Base-by-base conservation (phyloP, 2,329 filamentous ascomycete genomes). In the Pleoardoris graminearum region DNA sequence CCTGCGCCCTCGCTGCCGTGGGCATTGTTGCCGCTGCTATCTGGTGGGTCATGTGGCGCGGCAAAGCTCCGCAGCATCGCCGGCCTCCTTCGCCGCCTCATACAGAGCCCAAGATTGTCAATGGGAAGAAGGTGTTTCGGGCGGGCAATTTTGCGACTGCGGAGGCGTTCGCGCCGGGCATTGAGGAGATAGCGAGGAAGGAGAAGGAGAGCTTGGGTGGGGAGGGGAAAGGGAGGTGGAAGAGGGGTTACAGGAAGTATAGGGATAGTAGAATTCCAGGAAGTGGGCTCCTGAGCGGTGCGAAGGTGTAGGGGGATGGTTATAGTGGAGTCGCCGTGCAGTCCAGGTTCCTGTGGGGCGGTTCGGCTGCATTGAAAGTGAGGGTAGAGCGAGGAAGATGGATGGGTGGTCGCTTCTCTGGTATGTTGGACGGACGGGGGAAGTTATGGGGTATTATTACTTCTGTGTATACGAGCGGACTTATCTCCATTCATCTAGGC, bases 191-290 rank as follows among this genome's bases (percentile, higher is more conserved):
- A 22, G 44, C 7, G 33, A 47, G 16, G 16, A 37, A 47, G 33
- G 33, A 37, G n/a, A 36, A 23, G 19, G 29, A 10, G 21, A 25
- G 6, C 7, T 14, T n/a, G 35, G 30, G 25, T 8, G 42, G 21
- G 12, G 14, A 7, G 17, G 19, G 21, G 16, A 32, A 21, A 10
- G 14, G 17, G 33, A 16, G 33, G 33, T 8, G 8, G 43, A 46
- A 35, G 30, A 29, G 21, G 2, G 44, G 32, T 16, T 47, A 37
- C 30, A 23, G 44, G 44, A 47, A 29, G 22, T 47, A 47, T 29
- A 47, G 44, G 16, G 33, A 47, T 25, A 47, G 44, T 38, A n/a
- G 22, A 22, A 14, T 7, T 4, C n/a, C 23, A n/a, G 32, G 32
- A 2, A 47, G 44, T 47, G 44, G 44, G 16, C 22, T 38, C 4